phyloP scores from a whole-genome alignment of 257 asterid species.

The Solanum commersonii region DNA sequence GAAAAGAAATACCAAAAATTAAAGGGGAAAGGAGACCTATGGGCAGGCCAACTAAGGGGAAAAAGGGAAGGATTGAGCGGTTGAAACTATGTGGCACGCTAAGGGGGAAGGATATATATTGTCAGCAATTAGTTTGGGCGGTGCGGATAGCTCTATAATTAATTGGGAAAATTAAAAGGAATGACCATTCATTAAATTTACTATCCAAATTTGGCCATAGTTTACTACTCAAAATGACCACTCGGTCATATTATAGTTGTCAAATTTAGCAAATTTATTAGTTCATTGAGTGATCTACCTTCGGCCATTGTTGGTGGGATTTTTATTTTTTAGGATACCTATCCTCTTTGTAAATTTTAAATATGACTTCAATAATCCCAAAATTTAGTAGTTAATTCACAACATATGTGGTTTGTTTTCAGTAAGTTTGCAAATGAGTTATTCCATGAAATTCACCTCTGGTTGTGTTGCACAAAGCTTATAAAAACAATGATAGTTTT shows the following conservation, averaged over 20 bases:
- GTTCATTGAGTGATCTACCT: neutral
- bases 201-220: neutral
- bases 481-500: too few relatives aligned
- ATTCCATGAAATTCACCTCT: neutral
- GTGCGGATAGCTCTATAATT: neutral
- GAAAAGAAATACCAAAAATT: too few relatives aligned
- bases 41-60: neutral
- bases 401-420: neutral
- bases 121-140: neutral
- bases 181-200: neutral
- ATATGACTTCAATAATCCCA: neutral
- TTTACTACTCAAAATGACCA: neutral
- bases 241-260: neutral
- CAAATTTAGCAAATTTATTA: too few relatives aligned
- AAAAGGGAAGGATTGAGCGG: neutral
- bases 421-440: neutral
- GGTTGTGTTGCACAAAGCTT: neutral
- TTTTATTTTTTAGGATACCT: neutral
- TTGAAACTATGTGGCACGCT: neutral
- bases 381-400: neutral
- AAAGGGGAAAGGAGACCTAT: neutral
- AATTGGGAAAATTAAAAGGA: neutral
- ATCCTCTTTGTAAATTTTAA: neutral
- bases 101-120: neutral
- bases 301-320: neutral